Base-by-base conservation (phyloP, 2,329 filamentous ascomycete genomes). In the Fonsecaea monophora region DNA sequence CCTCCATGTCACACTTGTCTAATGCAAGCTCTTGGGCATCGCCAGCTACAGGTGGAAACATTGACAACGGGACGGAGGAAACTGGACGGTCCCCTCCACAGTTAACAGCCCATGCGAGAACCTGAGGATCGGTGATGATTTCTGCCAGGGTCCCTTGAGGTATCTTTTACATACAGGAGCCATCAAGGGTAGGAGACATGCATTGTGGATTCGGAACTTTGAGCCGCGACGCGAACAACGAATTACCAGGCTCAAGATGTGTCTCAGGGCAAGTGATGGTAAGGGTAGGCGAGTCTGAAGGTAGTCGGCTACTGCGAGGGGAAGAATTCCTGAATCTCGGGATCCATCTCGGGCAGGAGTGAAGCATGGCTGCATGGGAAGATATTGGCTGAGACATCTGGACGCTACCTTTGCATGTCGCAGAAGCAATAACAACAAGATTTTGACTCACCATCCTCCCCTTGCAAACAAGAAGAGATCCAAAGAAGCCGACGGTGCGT, bases 401-500 rank as follows among this genome's bases (percentile, higher is more conserved):
- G 9, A 2, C 45, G 25, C 6, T 21, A 50, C 18, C 45, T 50
- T 12, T 25, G 45, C 18, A 50, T 12, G 21, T 9, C 18, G 45
- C 45, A 50, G 45, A 50, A 50, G 45, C 45, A 50, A 50, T 25
- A 25, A 50, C 45, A 48, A 9, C 8, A 48, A 48, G 42, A 6
- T 9, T 48, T 48, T 10, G n/a, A 21, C 42, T 48, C 45, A 50
- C 9, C 45, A 42, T 15, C 25, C 5, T n/a, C 45, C 12, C 18
- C 10, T 25, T 25, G 45, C 8, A 30, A 13, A 50, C 21, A 18
- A 50, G 21, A 30, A 50, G 9, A 25, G 21, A 15, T 50, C 15
- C 45, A 12, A 25, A 50, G 45, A 50, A 50, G 21, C 18, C 18
- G 45, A 25, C 18, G 45, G 45, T 21, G 45, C 45, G 45, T 50